Evolutionary conservation across 331 rosid species (phyloP).

Genomic region (Quercus tomentella): DNA sequence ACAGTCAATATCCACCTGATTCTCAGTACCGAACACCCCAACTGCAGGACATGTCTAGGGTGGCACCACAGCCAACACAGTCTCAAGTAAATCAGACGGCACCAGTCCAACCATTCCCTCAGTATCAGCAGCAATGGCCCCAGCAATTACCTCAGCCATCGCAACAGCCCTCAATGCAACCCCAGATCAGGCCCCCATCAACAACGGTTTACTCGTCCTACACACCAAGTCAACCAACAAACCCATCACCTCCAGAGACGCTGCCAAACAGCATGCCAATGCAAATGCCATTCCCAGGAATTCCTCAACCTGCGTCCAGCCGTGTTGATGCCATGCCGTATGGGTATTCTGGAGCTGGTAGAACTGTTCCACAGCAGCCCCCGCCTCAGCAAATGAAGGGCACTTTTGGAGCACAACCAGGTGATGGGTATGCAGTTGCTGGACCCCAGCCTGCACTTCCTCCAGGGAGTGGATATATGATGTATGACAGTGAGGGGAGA

Average conservation of each 20-base stretch:
- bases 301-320: constrained; percentile 65
- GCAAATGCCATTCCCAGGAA: constrained; percentile 74
- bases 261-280: constrained; percentile 78
- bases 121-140: constrained; percentile 57
- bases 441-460: constrained; percentile 51
- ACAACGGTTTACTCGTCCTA: constrained; percentile 60
- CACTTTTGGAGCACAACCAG: constrained; percentile 47
- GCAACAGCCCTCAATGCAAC: constrained; percentile 61
- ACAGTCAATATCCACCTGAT: constrained; percentile 66
- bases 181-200: constrained; percentile 65
- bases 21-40: constrained; percentile 67
- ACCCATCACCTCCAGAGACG: constrained; percentile 56
- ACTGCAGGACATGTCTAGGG: constrained; percentile 55
- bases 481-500: constrained; percentile 78
- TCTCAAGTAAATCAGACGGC: constrained; percentile 56
- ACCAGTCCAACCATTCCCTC: constrained; percentile 66
- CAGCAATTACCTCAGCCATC: constrained; percentile 53
- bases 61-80: constrained; percentile 50
- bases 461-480: constrained; percentile 68
- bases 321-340: constrained; percentile 62
- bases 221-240: constrained; percentile 60
- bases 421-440: constrained; percentile 54
- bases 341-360: constrained; percentile 71
- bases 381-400: constrained; percentile 76
- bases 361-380: constrained; percentile 70